Conservation (phyloP, 768 basidiomycete species). For the Phaeolepiota aurea region DNA sequence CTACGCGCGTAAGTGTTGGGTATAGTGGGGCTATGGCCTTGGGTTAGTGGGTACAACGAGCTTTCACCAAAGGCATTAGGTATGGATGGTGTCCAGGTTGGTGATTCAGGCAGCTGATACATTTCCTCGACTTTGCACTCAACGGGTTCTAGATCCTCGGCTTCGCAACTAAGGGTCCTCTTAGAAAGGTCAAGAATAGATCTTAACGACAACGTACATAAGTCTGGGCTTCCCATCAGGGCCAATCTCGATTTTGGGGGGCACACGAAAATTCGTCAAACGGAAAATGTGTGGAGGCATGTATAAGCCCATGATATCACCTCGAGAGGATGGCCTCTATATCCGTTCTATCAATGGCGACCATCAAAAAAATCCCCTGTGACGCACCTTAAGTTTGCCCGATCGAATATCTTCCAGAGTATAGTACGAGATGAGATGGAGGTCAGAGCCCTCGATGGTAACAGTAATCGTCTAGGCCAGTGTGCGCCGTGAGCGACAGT, state of each 20-base stretch:
- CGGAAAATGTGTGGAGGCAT: slow-evolving; percentile 76
- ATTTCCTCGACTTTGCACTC: slow-evolving; percentile 44
- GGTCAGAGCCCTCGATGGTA: slow-evolving; percentile 67
- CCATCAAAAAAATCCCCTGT: not conserved
- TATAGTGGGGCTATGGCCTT: slow-evolving; percentile 12
- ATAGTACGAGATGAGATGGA: slow-evolving; percentile 82
- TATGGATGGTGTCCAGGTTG: slow-evolving; percentile 28
- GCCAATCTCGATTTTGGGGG: slow-evolving; percentile 70
- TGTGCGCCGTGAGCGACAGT: slow-evolving; percentile 1
- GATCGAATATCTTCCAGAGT: slow-evolving; percentile 69
- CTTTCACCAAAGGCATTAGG: slow-evolving; percentile 25
- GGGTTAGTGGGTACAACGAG: slow-evolving; percentile 20
- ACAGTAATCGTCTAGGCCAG: slow-evolving; percentile 72
- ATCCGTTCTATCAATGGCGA: slow-evolving; percentile 6
- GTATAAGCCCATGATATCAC: slow-evolving; percentile 63
- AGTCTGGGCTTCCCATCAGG: slow-evolving; percentile 61
- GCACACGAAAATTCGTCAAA: slow-evolving; percentile 75
- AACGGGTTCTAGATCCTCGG: slow-evolving; percentile 34
- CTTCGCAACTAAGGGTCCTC: slow-evolving; percentile 22
- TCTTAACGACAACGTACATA: slow-evolving; percentile 53
- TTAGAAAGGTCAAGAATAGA: slow-evolving; percentile 11
- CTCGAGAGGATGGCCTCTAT: slow-evolving; percentile 57
- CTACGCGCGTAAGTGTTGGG: slow-evolving; percentile 19
- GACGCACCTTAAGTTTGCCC: slow-evolving; percentile 48
- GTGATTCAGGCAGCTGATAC: slow-evolving; percentile 30